These are phyloP conservation scores for Coffea humblotiana DNA, from an alignment of 305 asterid genomes.

Conservation along the genomic window DNA sequence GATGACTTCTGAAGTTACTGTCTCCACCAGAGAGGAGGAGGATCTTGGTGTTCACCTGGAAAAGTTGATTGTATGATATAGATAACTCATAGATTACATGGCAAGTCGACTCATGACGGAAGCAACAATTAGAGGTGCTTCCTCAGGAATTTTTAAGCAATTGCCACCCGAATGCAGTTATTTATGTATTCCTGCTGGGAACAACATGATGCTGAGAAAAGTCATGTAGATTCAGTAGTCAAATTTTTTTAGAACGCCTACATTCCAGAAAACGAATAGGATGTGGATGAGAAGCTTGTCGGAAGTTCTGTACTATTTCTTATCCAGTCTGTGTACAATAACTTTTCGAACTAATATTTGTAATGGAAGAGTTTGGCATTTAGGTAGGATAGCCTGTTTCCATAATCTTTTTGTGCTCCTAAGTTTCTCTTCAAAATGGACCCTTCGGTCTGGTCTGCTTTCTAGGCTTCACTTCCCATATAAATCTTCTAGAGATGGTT, in stretches of 20 bases:
- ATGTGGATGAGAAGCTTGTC: constrained; percentile 35
- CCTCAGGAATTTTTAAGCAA: constrained; percentile 34
- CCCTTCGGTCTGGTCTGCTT: no score
- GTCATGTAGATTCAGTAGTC: constrained; percentile 54
- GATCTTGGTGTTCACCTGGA: constrained; percentile 29
- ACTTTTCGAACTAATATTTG: constrained; percentile 40
- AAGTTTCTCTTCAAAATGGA: no score
- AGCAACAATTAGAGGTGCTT: constrained; percentile 39
- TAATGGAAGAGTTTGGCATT: constrained; percentile 26
- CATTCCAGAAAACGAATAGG: constrained; percentile 31
- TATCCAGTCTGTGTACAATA: constrained; percentile 53
- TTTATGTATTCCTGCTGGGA: constrained; percentile 37
- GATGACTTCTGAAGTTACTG: constrained; percentile 42
- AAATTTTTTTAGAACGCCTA: constrained; percentile 38
- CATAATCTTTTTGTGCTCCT: no score
- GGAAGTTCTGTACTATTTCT: constrained; percentile 30
- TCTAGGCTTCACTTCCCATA: no score
- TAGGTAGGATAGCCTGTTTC: neutral
- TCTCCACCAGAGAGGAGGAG: constrained; percentile 16
- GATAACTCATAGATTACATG: constrained; percentile 32
- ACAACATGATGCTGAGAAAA: constrained; percentile 34
- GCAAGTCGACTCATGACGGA: constrained; percentile 37
- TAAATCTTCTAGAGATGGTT: no score
- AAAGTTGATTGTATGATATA: constrained; percentile 52
- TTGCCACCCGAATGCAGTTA: constrained; percentile 29